Conservation (phyloP, 2,329 filamentous ascomycete genomes). For the Chaetomium olivaceum region DNA sequence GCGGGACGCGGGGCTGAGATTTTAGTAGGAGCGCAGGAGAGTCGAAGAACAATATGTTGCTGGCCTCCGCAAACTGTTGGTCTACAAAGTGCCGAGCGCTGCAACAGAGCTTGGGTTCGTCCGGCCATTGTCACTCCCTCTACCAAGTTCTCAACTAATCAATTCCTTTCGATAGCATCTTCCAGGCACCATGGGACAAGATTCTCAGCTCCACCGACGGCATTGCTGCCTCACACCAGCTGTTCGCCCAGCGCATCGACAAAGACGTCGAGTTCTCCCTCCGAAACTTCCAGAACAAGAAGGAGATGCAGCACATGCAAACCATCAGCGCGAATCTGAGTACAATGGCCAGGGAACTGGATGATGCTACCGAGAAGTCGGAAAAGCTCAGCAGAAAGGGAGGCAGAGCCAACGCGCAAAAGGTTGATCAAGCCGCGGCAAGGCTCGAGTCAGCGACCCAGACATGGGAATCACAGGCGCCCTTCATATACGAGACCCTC, state of each 20-base stretch:
- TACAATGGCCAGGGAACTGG: conserved; percentile 80
- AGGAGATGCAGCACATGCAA: conserved; percentile 78
- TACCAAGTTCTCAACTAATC: neutral
- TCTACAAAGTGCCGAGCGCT: conserved; percentile 71
- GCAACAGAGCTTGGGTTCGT: conserved; percentile 83
- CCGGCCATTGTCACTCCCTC: conserved; percentile 9
- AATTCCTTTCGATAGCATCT: conserved; percentile 61
- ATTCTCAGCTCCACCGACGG: conserved; percentile 78
- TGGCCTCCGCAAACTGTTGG: conserved; percentile 76
- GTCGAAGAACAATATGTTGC: conserved; percentile 88
- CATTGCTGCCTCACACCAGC: conserved; percentile 80
- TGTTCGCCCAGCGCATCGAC: conserved; percentile 79
- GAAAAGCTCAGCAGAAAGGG: conserved; percentile 83
- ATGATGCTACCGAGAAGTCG: conserved; percentile 79
- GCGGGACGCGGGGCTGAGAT: conserved; percentile 27
- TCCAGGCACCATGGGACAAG: conserved; percentile 86
- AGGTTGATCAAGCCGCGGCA: conserved; percentile 71
- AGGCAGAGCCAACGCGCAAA: conserved; percentile 71
- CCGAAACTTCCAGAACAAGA: conserved; percentile 70
- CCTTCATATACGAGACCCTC: conserved; percentile 90
- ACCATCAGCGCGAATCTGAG: conserved; percentile 79
- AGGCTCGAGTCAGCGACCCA: conserved; percentile 75
- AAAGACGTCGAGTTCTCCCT: conserved; percentile 84
- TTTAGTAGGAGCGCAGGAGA: conserved; percentile 78
- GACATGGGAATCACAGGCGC: conserved; percentile 92